Evolutionary conservation across 306 rosid species (phyloP).

Genomic region (barrel medic (Medicago truncatula)): MtrunA17r5.0-ANR NC_053047.1:2040001-2040500

Average conservation of each 20-base stretch:
- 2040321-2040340: conserved; percentile 33
- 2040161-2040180: too few species aligned
- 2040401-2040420: conserved; percentile 63
- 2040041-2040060: too few species aligned
- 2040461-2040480: neutral
- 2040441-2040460: neutral
- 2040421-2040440: conserved; percentile 66
- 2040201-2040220: neutral
- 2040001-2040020: too few species aligned
- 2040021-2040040: too few species aligned
- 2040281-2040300: neutral
- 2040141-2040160: neutral
- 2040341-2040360: conserved; percentile 35
- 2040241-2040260: too few species aligned
- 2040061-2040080: too few species aligned
- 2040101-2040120: too few species aligned
- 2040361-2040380: conserved; percentile 66
- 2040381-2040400: conserved; percentile 74
- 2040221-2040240: neutral
- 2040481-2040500: too few species aligned
- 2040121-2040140: too few species aligned
- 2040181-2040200: too few species aligned
- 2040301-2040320: neutral
- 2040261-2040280: too few species aligned
- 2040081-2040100: too few species aligned